These are phyloP conservation scores for Actinomucor elegans DNA, from an alignment of 371 early-diverging fungal genomes.

Conservation along the genomic window DNA sequence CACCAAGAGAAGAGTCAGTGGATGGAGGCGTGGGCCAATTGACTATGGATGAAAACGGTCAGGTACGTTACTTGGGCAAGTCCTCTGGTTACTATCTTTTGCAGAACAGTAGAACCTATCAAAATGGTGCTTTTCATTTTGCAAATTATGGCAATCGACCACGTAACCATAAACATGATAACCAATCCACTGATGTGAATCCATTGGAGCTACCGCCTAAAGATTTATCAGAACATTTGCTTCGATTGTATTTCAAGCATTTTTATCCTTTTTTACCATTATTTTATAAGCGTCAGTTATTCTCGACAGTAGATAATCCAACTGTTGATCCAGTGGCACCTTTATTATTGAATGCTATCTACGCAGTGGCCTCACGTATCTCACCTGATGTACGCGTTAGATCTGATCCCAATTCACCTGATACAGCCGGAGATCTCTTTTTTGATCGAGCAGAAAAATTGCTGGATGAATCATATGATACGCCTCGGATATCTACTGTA, in stretches of 20 bases:
- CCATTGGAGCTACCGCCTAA: conserved; percentile 46
- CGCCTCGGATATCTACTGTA: conserved; percentile 57
- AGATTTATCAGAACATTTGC: conserved; percentile 55
- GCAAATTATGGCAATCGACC: conserved; percentile 30
- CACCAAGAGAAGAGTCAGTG: conserved; percentile 16
- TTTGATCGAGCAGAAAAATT: conserved; percentile 48
- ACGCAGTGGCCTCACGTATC: conserved; percentile 49
- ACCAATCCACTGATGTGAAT: conserved; percentile 7
- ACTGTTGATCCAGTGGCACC: conserved; percentile 34
- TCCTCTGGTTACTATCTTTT: conserved; percentile 49
- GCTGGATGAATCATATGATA: conserved; percentile 59
- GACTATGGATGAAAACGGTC: conserved; percentile 50
- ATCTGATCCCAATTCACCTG: conserved; percentile 30
- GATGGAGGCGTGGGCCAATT: conserved; percentile 40
- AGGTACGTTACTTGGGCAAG: conserved; percentile 45
- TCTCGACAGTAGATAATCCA: conserved; percentile 1
- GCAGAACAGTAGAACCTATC: conserved; percentile 44
- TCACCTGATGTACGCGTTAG: conserved; percentile 39
- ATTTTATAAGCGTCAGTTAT: conserved; percentile 42
- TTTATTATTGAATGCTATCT: conserved; percentile 49
- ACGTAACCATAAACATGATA: conserved; percentile 2
- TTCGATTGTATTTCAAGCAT: conserved; percentile 54
- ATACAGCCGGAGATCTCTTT: conserved; percentile 45
- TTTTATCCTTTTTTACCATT: conserved; percentile 57
- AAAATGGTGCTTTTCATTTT: conserved; percentile 47